Conservation (phyloP, 2,329 filamentous ascomycete species). For the Ophiocordyceps robertsii region DNA sequence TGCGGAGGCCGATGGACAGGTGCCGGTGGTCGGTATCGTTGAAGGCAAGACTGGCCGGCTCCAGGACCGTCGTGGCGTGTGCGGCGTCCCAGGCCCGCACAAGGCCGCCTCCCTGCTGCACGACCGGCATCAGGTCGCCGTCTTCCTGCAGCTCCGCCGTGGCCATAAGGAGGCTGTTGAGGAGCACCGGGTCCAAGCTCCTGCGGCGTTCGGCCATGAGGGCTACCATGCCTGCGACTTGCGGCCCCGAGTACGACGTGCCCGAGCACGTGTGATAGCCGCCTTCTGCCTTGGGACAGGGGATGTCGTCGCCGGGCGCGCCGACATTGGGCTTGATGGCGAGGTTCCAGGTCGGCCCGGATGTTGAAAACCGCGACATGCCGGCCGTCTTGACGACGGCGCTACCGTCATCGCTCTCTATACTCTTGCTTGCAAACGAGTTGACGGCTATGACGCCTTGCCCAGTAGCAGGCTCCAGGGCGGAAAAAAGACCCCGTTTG, state of each 20-base stretch:
- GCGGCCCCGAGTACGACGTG: conserved; percentile 1
- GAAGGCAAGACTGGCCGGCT: conserved; percentile 3
- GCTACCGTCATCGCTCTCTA: no score
- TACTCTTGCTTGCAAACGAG: background rate
- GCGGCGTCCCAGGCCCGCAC: conserved; percentile 4
- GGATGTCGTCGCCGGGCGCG: conserved; percentile 16
- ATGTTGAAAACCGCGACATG: background rate
- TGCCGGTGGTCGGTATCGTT: conserved; percentile 3
- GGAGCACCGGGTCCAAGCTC: background rate
- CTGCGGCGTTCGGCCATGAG: conserved; percentile 1
- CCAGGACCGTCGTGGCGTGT: conserved; percentile 1
- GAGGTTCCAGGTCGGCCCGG: conserved; percentile 15
- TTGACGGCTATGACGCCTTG: conserved; percentile 2
- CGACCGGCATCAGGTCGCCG: background rate
- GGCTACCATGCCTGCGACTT: conserved; percentile 1
- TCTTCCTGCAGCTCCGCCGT: conserved; percentile 3
- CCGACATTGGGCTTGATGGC: conserved; percentile 27
- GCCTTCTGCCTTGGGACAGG: background rate
- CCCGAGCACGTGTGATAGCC: background rate
- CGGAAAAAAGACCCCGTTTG: background rate
- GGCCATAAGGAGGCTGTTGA: conserved; percentile 1
- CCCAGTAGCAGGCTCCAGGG: background rate
- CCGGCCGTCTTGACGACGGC: background rate
- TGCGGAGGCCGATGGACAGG: background rate
- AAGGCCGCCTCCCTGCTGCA: conserved; percentile 4